Evolutionary conservation across 2,329 filamentous ascomycete species (phyloP), one percentile per base, ranked within the genome.

Genomic region (Zasmidium angulare): DNA sequence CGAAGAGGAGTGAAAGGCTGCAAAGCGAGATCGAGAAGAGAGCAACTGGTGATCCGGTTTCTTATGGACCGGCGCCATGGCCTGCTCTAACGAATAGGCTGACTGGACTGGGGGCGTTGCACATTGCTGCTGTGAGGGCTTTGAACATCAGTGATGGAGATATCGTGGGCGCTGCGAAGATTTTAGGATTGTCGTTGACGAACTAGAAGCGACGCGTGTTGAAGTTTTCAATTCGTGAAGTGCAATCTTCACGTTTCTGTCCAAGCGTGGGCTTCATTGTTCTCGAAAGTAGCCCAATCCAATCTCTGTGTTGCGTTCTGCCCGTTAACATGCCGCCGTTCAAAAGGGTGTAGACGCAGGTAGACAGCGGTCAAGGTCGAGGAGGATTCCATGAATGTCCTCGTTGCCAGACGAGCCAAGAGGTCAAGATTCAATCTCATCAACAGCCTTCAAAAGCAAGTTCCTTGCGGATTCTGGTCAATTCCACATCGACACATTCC

Each of bases 91-190:
- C 63, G 59, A 51, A 60, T 20, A 36, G 55, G 21, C 51, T 65
- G 52, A 43, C 52, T 23, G 50, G 53, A 9, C 50, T 56, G 24
- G 61, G 61, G 11, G 56, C 46, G 14, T 36, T 58, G 11, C 48
- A 60, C 9, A 46, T 63, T 48, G 61, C 57, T 43, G 55, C 56
- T 17, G 57, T 65, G 23, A 51, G 54, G 46, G 63, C 59, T 20
- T n/a, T 65, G 54, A 65, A 65, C 46, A 59, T 61, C 4, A 62
- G 53, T n/a, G 55, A 62, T 49, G 63, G 63, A 2, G 53, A 65
- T 51, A 21, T 59, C 17, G 50, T 12, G 6, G 46, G 48, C 17
- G 63, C 63, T 7, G 40, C 59, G 53, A 23, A 53, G 36, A 53
- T 62, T 48, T 29, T 64, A 29, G 56, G 58, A 11, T 54, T 60